Evolutionary conservation across 2,329 filamentous ascomycete species (phyloP).

Genomic region (Pleoardoris graminearum): DNA sequence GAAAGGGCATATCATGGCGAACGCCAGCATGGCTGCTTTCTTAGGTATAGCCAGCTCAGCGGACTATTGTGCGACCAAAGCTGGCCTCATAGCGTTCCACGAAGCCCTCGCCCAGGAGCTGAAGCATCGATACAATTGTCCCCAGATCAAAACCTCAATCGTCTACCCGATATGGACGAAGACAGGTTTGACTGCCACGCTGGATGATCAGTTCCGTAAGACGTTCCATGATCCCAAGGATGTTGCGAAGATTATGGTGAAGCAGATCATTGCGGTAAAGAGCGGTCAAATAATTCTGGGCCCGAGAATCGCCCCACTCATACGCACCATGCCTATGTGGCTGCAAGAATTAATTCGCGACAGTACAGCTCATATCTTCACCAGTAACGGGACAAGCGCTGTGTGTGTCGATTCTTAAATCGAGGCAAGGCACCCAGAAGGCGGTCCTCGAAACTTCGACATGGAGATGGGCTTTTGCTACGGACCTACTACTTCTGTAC

Average conservation of each 20-base stretch:
- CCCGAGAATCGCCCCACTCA: slow-evolving; percentile 23
- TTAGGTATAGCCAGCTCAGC: slow-evolving; percentile 36
- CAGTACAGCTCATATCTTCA: slow-evolving; percentile 33
- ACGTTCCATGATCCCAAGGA: slow-evolving; percentile 45
- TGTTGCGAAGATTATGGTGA: slow-evolving; percentile 49
- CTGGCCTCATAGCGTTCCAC: slow-evolving; percentile 38
- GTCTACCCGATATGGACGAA: slow-evolving; percentile 50
- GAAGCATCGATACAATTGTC: slow-evolving; percentile 48
- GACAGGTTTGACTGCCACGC: slow-evolving; percentile 43
- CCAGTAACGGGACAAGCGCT: slow-evolving; percentile 31
- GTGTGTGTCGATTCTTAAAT: slow-evolving; percentile 10
- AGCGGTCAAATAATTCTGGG: slow-evolving; percentile 50
- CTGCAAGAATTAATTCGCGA: slow-evolving; percentile 41
- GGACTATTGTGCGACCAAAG: slow-evolving; percentile 44
- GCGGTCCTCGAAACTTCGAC: slow-evolving; percentile 11
- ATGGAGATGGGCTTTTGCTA: background rate
- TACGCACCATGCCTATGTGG: slow-evolving; percentile 40
- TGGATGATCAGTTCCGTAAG: slow-evolving; percentile 32
- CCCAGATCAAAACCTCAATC: slow-evolving; percentile 49
- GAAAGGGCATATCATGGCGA: slow-evolving; percentile 43
- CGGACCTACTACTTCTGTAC: background rate
- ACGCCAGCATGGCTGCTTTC: slow-evolving; percentile 42
- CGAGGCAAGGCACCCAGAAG: slow-evolving; percentile 5
- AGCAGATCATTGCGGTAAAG: slow-evolving; percentile 48
- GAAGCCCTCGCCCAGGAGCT: slow-evolving; percentile 47